Conservation (phyloP, 257 asterid genomes). For the Solanum piurae region DNA sequence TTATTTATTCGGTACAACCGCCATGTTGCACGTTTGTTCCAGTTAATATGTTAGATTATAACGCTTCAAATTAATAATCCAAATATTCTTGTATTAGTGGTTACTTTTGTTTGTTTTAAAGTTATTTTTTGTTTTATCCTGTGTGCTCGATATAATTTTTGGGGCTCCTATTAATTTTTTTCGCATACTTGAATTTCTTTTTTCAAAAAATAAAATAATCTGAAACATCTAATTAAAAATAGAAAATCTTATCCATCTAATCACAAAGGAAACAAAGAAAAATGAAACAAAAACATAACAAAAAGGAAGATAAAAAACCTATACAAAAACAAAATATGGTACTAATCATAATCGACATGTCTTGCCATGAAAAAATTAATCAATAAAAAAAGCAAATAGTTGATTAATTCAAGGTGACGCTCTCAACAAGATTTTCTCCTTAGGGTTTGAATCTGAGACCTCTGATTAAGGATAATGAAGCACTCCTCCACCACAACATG, state of each 20-base stretch:
- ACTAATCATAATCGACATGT: not conserved
- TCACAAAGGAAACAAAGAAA: not conserved
- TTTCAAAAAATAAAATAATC: too few relatives aligned
- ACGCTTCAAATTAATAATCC: not conserved
- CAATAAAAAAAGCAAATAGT: not conserved
- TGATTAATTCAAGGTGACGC: rapidly evolving
- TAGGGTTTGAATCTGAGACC: too few relatives aligned
- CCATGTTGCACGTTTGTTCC: not conserved
- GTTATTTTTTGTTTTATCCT: not conserved
- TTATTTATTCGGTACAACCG: not conserved
- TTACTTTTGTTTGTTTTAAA: not conserved
- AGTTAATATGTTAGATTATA: not conserved
- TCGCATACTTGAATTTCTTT: too few relatives aligned
- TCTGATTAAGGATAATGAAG: too few relatives aligned
- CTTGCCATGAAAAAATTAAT: not conserved
- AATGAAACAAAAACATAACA: not conserved
- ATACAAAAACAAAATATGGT: not conserved
- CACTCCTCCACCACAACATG: not conserved
- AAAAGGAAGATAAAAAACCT: not conserved
- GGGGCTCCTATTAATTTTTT: not conserved
- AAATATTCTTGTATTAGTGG: not conserved
- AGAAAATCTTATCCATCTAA: not conserved
- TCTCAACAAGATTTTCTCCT: not conserved
- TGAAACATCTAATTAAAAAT: not conserved
- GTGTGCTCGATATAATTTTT: not conserved